Conservation (phyloP, 2,329 filamentous ascomycete genomes). For the Aspergillus ibericus region DNA sequence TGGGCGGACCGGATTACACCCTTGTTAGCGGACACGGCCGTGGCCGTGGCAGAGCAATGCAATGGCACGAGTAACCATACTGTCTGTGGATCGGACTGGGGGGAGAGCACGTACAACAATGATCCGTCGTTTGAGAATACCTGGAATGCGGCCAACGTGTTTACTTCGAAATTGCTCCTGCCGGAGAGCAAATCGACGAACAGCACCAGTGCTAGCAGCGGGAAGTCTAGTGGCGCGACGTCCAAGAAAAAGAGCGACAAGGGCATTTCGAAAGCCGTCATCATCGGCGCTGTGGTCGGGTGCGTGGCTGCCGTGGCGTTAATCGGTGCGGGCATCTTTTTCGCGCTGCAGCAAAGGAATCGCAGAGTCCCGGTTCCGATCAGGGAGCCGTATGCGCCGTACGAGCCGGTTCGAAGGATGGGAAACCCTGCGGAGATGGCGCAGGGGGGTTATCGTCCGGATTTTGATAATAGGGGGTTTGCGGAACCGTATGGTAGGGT, state of each 20-base stretch:
- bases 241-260: background rate
- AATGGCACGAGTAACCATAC: background rate
- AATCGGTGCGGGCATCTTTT: background rate
- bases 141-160: background rate
- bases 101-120: background rate
- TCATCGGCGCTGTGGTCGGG: background rate
- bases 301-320: background rate
- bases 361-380: background rate
- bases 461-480: background rate
- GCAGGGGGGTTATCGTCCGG: background rate
- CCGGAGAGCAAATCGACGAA: background rate
- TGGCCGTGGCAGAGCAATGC: background rate
- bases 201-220: background rate
- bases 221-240: background rate
- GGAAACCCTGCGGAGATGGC: background rate
- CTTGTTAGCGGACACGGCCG: background rate
- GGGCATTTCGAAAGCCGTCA: background rate
- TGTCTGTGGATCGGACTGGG: background rate
- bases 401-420: no score
- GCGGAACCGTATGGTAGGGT: background rate
- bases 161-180: background rate
- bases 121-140: background rate
- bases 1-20: background rate
- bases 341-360: background rate
- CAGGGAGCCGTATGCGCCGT: background rate